Conservation (phyloP, 768 basidiomycete genomes). For the Lactifluus volemus region DNA sequence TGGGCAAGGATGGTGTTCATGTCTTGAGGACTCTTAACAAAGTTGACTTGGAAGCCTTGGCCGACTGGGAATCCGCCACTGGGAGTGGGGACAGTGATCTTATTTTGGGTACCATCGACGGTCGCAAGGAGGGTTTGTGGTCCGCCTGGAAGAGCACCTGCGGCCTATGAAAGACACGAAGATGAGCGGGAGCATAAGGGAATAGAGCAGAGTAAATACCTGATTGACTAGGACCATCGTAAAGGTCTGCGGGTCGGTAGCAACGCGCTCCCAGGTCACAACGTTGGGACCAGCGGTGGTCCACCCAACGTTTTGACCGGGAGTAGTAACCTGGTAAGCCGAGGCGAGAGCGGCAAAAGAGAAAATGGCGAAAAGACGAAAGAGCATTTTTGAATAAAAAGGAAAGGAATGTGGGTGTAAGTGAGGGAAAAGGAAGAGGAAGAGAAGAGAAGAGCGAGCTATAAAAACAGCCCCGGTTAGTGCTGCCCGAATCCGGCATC, state of each 20-base stretch:
- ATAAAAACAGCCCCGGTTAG: no score
- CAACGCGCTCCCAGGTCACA: constrained; percentile 55
- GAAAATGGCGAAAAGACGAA: constrained; percentile 32
- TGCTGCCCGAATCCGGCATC: no score
- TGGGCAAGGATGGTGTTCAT: constrained; percentile 58
- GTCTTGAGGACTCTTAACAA: constrained; percentile 43
- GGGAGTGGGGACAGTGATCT: constrained; percentile 41
- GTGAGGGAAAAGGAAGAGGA: neutral
- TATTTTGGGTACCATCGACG: constrained; percentile 40
- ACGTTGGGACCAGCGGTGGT: constrained; percentile 39
- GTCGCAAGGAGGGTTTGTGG: constrained; percentile 45
- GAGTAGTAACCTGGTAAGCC: constrained; percentile 48
- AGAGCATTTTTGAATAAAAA: no score
- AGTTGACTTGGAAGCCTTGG: constrained; percentile 58
- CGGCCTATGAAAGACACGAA: neutral
- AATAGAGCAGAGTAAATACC: constrained; percentile 31
- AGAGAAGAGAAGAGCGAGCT: neutral
- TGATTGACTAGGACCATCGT: constrained; percentile 58
- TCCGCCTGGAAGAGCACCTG: constrained; percentile 29
- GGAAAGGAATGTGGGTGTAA: constrained; percentile 31
- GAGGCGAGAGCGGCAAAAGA: constrained; percentile 44
- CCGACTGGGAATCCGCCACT: constrained; percentile 61
- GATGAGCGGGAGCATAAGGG: neutral
- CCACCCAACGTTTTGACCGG: constrained; percentile 40
- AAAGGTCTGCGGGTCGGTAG: constrained; percentile 59